Base-by-base conservation (phyloP, 1,284 basidiomycete species). In the Microbotryomycetes sp. region DNA sequence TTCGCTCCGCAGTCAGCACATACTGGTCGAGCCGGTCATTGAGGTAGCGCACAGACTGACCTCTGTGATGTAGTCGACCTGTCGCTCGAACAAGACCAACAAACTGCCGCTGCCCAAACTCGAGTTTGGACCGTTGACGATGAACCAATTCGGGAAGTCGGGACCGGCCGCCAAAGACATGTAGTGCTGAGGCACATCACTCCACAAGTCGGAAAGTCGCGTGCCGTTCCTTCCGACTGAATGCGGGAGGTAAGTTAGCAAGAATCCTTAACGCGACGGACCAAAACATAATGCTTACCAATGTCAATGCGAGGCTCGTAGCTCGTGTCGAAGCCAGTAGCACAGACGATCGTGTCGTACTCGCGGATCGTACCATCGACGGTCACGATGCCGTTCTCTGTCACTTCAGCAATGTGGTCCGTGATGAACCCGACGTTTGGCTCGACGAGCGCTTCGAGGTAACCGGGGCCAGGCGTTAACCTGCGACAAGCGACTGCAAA, bases 391-490 rank as follows among this genome's bases (percentile, higher is more conserved):
- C 85, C 84, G 2, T 70, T 79, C 28, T 79, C 74, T 1, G 81
- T 81, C 53, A 84, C 74, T 15, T 75, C 74, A 57, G 78, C 79
- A 70, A 85, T 85, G 2, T 73, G 71, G 18, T 76, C 73, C 2
- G 81, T 73, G 27, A 82, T 73, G 63, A 85, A 84, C 54, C 83
- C 79, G 46, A 83, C 54, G 68, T 85, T 85, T 56, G 82, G 80
- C 71, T 81, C 77, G 63, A 80, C 81, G 7, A 85, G 72, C 0
- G 85, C 81, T 68, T 85, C 83, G 26, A 86, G 76, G 70, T 84
- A 86, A 2, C 84, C 83, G 30, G 83, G 83, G 0, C 83, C 84
- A 3, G 84, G 83, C 0, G 84, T 85, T 29, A 4, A 57, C 64
- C 63, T 53, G 21, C 66, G 77, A 71, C 83, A 85, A 9, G 76